These are phyloP conservation scores for Coleophoma cylindrospora DNA, from an alignment of 2,329 filamentous ascomycete species.

Conservation along the genomic window DNA sequence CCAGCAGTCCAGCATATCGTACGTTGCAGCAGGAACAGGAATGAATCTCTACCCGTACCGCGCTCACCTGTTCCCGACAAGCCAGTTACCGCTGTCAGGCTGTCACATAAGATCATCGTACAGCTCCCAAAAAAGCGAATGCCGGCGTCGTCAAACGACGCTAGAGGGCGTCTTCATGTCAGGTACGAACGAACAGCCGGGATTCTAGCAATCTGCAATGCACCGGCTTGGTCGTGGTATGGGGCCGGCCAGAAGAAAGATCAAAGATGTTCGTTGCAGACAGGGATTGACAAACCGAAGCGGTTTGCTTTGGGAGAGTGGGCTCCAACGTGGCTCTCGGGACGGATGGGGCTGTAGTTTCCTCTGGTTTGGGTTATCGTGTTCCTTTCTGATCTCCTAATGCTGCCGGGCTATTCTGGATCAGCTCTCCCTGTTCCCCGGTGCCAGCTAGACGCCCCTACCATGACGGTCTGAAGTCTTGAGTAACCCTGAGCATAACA, in stretches of 20 bases:
- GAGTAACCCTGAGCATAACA: too few relatives aligned
- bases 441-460: background rate
- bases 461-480: too few relatives aligned
- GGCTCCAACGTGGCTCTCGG: background rate
- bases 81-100: conserved; percentile 1
- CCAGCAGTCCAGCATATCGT: too few relatives aligned
- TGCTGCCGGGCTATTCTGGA: background rate
- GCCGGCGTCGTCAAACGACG: background rate
- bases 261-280: background rate
- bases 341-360: background rate
- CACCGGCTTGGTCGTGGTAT: background rate
- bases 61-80: background rate
- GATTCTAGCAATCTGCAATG: background rate
- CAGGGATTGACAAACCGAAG: background rate
- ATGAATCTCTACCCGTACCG: too few relatives aligned
- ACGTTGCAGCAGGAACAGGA: too few relatives aligned
- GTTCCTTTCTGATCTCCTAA: background rate
- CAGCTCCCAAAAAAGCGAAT: background rate
- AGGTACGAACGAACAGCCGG: conserved; percentile 1
- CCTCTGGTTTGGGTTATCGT: background rate
- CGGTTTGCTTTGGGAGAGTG: background rate
- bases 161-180: background rate
- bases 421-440: background rate
- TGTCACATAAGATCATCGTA: conserved; percentile 1
- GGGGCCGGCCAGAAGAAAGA: background rate